Conservation (phyloP, 1,284 basidiomycete genomes). For the Puccinia polysora region DNA sequence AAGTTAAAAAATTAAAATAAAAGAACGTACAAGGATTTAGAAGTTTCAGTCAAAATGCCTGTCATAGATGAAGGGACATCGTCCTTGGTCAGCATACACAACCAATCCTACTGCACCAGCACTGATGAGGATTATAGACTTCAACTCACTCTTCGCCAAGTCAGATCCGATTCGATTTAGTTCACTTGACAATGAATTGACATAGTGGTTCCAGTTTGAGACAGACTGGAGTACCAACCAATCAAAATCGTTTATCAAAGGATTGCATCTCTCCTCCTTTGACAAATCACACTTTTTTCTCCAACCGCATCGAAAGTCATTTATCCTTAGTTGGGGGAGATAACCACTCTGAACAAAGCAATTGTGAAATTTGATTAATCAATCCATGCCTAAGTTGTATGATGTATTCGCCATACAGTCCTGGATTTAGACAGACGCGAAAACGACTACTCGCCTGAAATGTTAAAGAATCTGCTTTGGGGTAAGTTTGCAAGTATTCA, state of each 20-base stretch:
- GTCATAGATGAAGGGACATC: not conserved
- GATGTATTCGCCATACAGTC: no score
- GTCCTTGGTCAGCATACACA: not conserved
- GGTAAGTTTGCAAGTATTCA: conserved; percentile 4
- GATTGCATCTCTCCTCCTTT: not conserved
- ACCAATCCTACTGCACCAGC: not conserved
- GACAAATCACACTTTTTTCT: not conserved
- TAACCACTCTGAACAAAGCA: not conserved
- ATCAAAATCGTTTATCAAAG: not conserved
- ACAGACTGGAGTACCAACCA: not conserved
- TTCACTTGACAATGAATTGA: not conserved
- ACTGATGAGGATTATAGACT: not conserved
- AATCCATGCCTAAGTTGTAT: no score
- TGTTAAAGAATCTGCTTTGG: not conserved
- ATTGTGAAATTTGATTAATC: no score
- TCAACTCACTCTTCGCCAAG: not conserved
- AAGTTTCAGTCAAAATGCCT: not conserved
- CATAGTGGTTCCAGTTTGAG: not conserved
- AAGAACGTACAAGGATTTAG: not conserved
- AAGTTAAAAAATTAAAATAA: no score
- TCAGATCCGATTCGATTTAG: not conserved
- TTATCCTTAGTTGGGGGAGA: not conserved
- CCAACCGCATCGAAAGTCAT: not conserved
- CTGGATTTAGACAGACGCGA: no score
- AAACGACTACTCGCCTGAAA: conserved; percentile 1